Base-by-base conservation (phyloP, 2,329 filamentous ascomycete species). In the Alternaria longipes region DNA sequence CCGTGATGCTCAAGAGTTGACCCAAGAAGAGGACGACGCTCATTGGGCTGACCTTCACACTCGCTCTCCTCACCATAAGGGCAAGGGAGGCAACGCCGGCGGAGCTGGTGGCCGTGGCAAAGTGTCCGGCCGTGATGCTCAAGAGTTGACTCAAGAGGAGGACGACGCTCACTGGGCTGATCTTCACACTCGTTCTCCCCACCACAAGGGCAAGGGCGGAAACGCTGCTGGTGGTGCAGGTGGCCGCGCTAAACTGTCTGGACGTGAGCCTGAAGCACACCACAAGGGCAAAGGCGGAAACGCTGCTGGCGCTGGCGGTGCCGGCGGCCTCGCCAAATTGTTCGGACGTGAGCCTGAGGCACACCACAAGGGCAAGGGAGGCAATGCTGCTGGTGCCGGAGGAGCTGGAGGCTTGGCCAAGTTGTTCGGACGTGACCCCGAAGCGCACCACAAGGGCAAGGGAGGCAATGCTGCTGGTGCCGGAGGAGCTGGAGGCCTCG, bases 81-180 rank as follows among this genome's bases (percentile, higher is more conserved):
- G 60, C 14, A 62, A 56, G 40, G 51, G 45, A 12, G 54, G 54
- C 16, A 49, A 51, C 3, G 38, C 34, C 22, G 45, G 12, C 11
- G 46, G 46, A 11, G 46, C 46, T 6, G 41, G 20, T n/a, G 38
- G n/a, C n/a, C 22, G 32, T 14, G 50, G 41, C 51, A 54, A 24
- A 7, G 18, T 34, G 5, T 40, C 28, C 20, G 50, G 30, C 11
- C 45, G 45, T 1, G 45, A 49, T 1, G 11, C 32, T 6, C 8
- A 32, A 32, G 30, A 28, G 0, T 18, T 59, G 12, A 54, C 59
- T 5, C 42, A 63, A 3, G 54, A 22, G 2, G 62, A 64, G 3
- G 47, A 60, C 22, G 54, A 63, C 12, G 60, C 60, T 7, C 63
- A 65, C 28, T 65, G 57, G 50, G 59, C 56, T 14, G 59, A 64